Percentiles rank a stretch among this genome's conserved stretches.
These are phyloP conservation scores for Mycena haematopus DNA, from an alignment of 768 basidiomycete genomes.

Conservation along the genomic window DNA sequence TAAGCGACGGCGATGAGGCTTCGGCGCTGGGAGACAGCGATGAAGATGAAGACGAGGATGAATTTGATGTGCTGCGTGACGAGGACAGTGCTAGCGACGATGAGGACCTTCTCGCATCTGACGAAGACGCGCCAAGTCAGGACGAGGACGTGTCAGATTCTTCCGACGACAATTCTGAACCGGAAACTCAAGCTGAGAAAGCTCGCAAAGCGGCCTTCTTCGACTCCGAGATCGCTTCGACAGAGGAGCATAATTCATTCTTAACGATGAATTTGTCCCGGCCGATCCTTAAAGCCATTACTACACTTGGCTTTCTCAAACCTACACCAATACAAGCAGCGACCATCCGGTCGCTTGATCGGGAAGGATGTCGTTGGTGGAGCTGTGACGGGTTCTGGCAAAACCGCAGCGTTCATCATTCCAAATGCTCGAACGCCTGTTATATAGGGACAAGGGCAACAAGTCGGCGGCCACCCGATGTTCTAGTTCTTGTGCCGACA, in stretches of 20 bases:
- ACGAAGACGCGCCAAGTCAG: conserved; percentile 35
- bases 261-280: conserved; percentile 94
- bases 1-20: conserved; percentile 47
- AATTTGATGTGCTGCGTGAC: conserved; percentile 32
- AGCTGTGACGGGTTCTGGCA: conserved; percentile 97
- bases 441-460: conserved; percentile 90
- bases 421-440: conserved; percentile 91
- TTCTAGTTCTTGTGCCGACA: conserved; percentile 91
- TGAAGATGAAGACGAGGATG: conserved; percentile 32
- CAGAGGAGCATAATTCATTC: conserved; percentile 78
- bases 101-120: conserved; percentile 35
- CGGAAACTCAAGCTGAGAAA: conserved; percentile 68
- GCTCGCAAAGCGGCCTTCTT: conserved; percentile 92
- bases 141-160: conserved; percentile 29
- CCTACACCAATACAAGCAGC: conserved; percentile 97
- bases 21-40: conserved; percentile 39
- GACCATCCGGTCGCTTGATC: conserved; percentile 93
- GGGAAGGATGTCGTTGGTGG: conserved; percentile 97
- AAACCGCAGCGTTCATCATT: conserved; percentile 96
- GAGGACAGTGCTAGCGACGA: conserved; percentile 42
- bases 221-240: conserved; percentile 58
- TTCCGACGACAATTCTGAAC: conserved; percentile 43
- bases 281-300: conserved; percentile 88
- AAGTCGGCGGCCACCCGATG: conserved; percentile 88
- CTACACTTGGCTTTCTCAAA: conserved; percentile 76